Base-by-base conservation (phyloP, 1,139 yeast genomes). In the Saccharomycopsis phalli region DNA sequence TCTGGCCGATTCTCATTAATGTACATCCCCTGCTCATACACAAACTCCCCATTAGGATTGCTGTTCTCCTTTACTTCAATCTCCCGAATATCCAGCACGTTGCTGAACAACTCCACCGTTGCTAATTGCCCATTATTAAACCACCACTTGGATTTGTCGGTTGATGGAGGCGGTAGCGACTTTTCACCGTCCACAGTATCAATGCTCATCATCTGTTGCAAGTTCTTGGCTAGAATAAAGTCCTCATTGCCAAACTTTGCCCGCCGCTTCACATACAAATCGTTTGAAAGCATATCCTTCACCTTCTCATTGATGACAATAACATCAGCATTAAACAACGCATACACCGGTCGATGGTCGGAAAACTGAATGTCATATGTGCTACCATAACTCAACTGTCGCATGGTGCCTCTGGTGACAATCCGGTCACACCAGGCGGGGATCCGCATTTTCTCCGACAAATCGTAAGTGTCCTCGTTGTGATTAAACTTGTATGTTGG, bases 401-500 rank as follows among this genome's bases (percentile, higher is more conserved):
- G 71, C 46, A 91, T 56, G 31, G 74, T 66, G 18, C 75, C 72
- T 37, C 76, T 61, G 40, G 68, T 67, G 40, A 81, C 51, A 40
- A 81, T 75, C 40, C 99, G 66, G 62, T 91, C 98, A 0, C 97
- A 91, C 97, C 97, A 91, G 0, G 97, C 87, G 1, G 98, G 98
- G 20, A 82, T 81, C 50, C 98, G 71, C 56, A 80, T 81, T 57
- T 91, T 91, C 51, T 91, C 98, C 13, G 94, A 81, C 0, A 94
- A 74, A 58, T 91, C 98, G 57, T 87, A 91, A 4, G 62, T 63
- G 38, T 75, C 74, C 0, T 95, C 84, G 3, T 94, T 94, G 44
- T 84, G 86, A 56, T 91, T 95, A 59, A 81, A 91, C 56, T 91
- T 91, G 60, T 91, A 91, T 0, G 98, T 91, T 8, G 98, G 98